Evolutionary conservation across 2,329 filamentous ascomycete species (phyloP).

Genomic region (Samsoniella hepiali): DNA sequence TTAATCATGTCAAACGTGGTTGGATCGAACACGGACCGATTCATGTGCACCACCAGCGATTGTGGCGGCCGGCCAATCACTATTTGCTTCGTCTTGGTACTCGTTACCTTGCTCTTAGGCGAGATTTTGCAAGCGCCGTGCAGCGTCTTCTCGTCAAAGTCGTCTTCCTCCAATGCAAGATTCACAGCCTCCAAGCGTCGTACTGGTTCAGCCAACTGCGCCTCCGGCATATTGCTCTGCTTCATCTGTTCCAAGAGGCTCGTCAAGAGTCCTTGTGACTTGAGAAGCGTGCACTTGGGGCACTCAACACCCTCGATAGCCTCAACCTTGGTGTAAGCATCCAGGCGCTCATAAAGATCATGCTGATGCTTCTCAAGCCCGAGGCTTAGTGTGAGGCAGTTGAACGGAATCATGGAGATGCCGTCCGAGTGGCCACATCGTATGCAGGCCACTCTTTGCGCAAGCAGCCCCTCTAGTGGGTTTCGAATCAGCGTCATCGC

Average conservation of each 20-base stretch:
- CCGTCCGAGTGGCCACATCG: slow-evolving; percentile 84
- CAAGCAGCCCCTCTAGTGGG: slow-evolving; percentile 81
- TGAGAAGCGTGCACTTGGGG: slow-evolving; percentile 79
- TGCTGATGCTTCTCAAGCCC: slow-evolving; percentile 60
- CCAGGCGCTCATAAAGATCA: slow-evolving; percentile 73
- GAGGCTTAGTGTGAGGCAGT: slow-evolving; percentile 83
- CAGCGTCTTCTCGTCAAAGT: slow-evolving; percentile 70
- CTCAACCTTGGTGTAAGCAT: slow-evolving; percentile 82
- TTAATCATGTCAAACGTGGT: slow-evolving; percentile 75
- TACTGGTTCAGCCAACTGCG: slow-evolving; percentile 48
- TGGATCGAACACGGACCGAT: slow-evolving; percentile 88
- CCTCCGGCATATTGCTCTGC: slow-evolving; percentile 38
- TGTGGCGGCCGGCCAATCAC: slow-evolving; percentile 79
- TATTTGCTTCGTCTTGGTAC: slow-evolving; percentile 86
- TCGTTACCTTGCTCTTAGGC: slow-evolving; percentile 64
- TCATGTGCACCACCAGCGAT: slow-evolving; percentile 81
- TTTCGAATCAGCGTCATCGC: slow-evolving; percentile 53
- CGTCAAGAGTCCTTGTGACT: slow-evolving; percentile 46
- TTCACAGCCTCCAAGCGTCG: slow-evolving; percentile 64
- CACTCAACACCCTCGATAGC: slow-evolving; percentile 88
- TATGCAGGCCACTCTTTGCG: slow-evolving; percentile 85
- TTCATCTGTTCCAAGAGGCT: slow-evolving; percentile 43
- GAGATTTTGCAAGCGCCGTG: slow-evolving; percentile 62
- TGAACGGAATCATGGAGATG: slow-evolving; percentile 87
- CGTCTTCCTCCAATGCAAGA: slow-evolving; percentile 70